Evolutionary conservation across 2,329 filamentous ascomycete genomes (phyloP), one percentile per base, ranked within the genome.

Genomic region (Stagonosporopsis vannaccii): DNA sequence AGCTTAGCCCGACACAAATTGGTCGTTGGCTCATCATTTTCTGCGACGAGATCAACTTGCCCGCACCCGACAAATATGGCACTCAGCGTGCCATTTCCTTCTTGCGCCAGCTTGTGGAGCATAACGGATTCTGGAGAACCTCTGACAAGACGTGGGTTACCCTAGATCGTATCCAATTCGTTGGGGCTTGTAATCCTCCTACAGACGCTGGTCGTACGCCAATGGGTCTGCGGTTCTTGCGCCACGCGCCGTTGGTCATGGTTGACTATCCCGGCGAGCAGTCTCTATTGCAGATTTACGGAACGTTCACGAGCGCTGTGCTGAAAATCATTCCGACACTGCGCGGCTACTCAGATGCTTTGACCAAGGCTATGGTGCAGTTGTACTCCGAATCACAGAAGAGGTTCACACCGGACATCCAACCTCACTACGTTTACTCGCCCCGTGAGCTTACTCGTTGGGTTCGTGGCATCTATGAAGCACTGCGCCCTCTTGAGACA

Each of bases 21-120:
- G 95, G 95, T 20, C 89, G 94, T 66, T 99, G 95, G 95, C 84
- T 99, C 33, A 94, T 99, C 41, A 87, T 99, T 60, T 99, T 99
- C 84, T 99, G 95, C 70, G 95, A 99, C 74, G 95, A 99, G 76
- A 99, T 99, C 80, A 99, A 99, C 78, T 84, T 99, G 82, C 95
- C 95, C 6, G 94, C 95, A 4, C 95, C 95, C 3, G 95, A 99
- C 79, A 94, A 92, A 69, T 99, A 99, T 75, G 94, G 93, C 51
- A 99, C 96, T 1, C 95, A 99, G 76, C 88, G 95, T 60, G 95
- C 95, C 30, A 99, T 99, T 63, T 96, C 95, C 6, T 99, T 99
- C 85, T 78, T 99, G 64, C 88, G 96, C 67, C 95, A 99, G 75
- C 87, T 99, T 60, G 93, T 99, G 44, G 95, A 99, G 76, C 95